A percentile compares a stretch with the other conserved stretches of the same genome.
phyloP scores from a whole-genome alignment of 1,139 yeast genomes.

The Chernovozyma sophiae-reginae region DNA sequence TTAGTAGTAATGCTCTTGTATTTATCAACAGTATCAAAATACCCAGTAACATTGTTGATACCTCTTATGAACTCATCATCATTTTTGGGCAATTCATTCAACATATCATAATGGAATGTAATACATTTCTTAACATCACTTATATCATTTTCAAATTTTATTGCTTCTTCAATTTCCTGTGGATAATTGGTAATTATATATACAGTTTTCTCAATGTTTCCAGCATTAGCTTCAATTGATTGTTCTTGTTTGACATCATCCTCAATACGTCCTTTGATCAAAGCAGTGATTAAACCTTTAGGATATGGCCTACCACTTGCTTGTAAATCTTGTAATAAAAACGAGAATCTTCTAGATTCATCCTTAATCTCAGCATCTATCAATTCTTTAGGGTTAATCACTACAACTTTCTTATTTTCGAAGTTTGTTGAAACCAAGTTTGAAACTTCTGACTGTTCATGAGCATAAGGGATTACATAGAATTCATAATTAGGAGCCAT shows the following conservation, averaged over 20 bases:
- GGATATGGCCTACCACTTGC: slow-evolving; percentile 40
- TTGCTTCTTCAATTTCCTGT: slow-evolving; percentile 55
- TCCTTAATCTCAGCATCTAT: slow-evolving; percentile 41
- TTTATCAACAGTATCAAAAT: slow-evolving; percentile 58
- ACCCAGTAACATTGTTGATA: slow-evolving; percentile 45
- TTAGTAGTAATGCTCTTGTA: slow-evolving; percentile 19
- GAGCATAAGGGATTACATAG: slow-evolving; percentile 41
- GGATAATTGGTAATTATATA: slow-evolving; percentile 54
- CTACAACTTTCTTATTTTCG: slow-evolving; percentile 32
- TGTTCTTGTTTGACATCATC: slow-evolving; percentile 18
- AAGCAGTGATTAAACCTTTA: slow-evolving; percentile 54
- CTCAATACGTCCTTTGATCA: slow-evolving; percentile 46
- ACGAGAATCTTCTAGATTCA: slow-evolving; percentile 38
- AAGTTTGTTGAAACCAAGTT: slow-evolving; percentile 16
- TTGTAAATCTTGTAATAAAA: slow-evolving; percentile 38
- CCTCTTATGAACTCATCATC: slow-evolving; percentile 27
- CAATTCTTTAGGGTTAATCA: slow-evolving; percentile 45
- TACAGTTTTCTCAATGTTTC: slow-evolving; percentile 41
- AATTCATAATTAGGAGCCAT: slow-evolving; percentile 31
- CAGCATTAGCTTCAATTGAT: slow-evolving; percentile 25
- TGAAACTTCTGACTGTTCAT: slow-evolving; percentile 18
- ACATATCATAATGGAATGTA: slow-evolving; percentile 28
- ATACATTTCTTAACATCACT: slow-evolving; percentile 42
- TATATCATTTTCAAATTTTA: slow-evolving; percentile 56
- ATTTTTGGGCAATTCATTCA: slow-evolving; percentile 21